Conservation (phyloP, 2,329 filamentous ascomycete species). For the Phialocephala sp. region DNA sequence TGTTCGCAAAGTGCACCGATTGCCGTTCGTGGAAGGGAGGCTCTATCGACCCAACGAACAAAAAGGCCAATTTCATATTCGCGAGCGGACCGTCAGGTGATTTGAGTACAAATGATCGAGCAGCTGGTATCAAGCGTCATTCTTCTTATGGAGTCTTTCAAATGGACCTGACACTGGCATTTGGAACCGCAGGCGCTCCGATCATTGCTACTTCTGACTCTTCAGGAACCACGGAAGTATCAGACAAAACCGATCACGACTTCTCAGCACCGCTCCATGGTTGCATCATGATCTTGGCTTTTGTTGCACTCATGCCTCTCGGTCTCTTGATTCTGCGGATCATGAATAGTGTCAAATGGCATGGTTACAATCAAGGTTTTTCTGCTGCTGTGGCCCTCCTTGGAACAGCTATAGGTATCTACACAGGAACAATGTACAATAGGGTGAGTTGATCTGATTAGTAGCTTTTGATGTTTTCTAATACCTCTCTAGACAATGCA, state of each 20-base stretch:
- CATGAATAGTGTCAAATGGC: conserved; percentile 58
- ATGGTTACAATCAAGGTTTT: conserved; percentile 58
- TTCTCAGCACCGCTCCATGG: conserved; percentile 43
- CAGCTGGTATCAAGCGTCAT: conserved; percentile 58
- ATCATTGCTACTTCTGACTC: conserved; percentile 38
- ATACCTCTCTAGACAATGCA: conserved; percentile 52
- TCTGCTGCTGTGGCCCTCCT: conserved; percentile 55
- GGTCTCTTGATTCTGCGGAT: conserved; percentile 60
- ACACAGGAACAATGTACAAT: conserved; percentile 55
- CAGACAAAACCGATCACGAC: conserved; percentile 41
- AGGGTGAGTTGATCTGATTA: conserved; percentile 51
- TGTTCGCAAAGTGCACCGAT: conserved; percentile 58
- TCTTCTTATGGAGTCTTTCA: conserved; percentile 58
- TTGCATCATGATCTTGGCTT: conserved; percentile 59
- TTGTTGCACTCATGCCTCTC: conserved; percentile 61
- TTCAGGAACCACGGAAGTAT: conserved; percentile 49
- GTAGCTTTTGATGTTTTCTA: background rate
- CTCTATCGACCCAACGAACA: conserved; percentile 56
- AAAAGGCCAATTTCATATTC: conserved; percentile 57
- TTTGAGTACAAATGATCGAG: conserved; percentile 49
- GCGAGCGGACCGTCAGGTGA: conserved; percentile 57
- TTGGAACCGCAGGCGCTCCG: conserved; percentile 51
- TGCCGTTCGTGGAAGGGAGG: conserved; percentile 58
- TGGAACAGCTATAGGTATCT: conserved; percentile 59
- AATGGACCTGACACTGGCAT: conserved; percentile 60